Base-by-base conservation (phyloP, 108 stramenopile genomes). In the Conticribra guillardii region DNA sequence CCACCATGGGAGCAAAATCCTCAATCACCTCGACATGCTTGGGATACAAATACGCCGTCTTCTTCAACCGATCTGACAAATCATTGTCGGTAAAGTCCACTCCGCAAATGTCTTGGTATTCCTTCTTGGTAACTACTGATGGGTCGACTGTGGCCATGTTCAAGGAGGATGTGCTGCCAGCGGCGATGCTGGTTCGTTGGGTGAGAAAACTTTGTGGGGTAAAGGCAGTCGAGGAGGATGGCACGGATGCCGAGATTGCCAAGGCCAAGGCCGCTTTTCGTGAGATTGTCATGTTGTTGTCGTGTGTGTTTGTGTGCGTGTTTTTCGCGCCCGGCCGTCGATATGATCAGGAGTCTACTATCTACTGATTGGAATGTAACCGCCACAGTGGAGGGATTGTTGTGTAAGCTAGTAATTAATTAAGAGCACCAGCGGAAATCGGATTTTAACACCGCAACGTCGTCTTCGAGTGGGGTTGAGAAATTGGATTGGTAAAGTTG, bases 11-110 rank as follows among this genome's bases (percentile, higher is more conserved):
- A 15, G 82, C 89, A 74, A 96, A 82, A 67, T 93, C 92, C 29
- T 85, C 81, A 77, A 96, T 90, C 14, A 96, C 95, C 83, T 93
- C 91, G n/a, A 93, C 92, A 65, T 96, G 92, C 73, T 92, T 89
- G 22, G 95, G 95, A 76, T 96, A 92, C 60, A 96, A 68, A 65
- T 80, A 91, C 29, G 80, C 65, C 31, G 90, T 90, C 54, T 77
- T 65, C 48, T 77, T 54, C 54, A 95, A 56, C 33, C 93, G 68
- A 41, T 89, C 45, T 23, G 79, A 30, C 46, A 90, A 27, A 17
- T 50, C 65, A 5, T 70, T 50, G 23, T 86, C 82, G 27, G 84
- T 81, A 55, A 95, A 95, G 21, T 76, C 67, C 26, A 85, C 84
- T 1, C 90, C 93, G 71, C 87, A 89, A 45, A 93, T 88, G 57